Evolutionary conservation across 2,329 filamentous ascomycete genomes (phyloP), one percentile per base, ranked within the genome.

Genomic region (Trichoderma arundinaceum): DNA sequence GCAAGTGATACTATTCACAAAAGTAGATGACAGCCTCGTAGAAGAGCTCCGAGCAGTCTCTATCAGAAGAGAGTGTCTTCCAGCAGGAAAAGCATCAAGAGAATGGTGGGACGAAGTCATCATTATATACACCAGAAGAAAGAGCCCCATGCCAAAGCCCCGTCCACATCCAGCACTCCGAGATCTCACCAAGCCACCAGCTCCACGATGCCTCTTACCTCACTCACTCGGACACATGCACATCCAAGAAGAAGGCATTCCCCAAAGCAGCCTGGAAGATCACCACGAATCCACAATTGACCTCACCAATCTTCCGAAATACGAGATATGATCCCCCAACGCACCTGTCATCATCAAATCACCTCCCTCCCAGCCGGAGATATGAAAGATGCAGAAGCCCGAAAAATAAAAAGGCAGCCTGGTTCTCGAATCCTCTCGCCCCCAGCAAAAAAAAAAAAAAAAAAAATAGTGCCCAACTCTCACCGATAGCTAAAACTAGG

Each of bases 41-140:
- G 12, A 51, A 7, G 35, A 12, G 10, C 17, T 32, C 3, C 8
- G 19, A 41, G 17, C 2, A 32, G 8, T 9, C n/a, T 22, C 9
- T 38, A 13, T 28, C 2, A 38, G 13, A 51, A 39, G 8, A 28
- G 10, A 13, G 17, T 53, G 4, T 38, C 28, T 15, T 41, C 8
- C 17, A 9, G 6, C 1, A 6, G 3, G 32, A 12, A 4, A 22
- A 53, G 6, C 12, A 28, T n/a, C 43, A 39, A 6, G 13, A 38
- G 10, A 46, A 52, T 4, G 28, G 13, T 28, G 58, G 59, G 43
- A 38, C 15, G 15, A 58, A 32, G 38, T 52, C 43, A 66, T 46
- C 59, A 48, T 63, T 61, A 56, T 63, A 66, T 62, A 66, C 13
- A 35, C 28, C 35, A 33, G 28, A n/a, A 54, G n/a, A 49, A 13